Conservation (phyloP, 2,329 filamentous ascomycete genomes). For the Monascus ruber region DNA sequence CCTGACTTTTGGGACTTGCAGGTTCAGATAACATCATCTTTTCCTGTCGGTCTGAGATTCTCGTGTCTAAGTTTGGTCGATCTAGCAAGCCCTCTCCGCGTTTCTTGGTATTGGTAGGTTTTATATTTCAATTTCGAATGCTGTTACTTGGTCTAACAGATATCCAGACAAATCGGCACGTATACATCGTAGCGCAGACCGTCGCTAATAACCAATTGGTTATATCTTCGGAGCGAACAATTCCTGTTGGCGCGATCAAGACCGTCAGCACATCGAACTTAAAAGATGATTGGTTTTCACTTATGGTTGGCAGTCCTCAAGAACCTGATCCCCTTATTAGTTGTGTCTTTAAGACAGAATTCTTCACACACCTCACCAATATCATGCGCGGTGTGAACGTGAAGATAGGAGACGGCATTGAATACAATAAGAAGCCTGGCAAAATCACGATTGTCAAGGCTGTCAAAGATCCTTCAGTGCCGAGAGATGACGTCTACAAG, state of each 20-base stretch:
- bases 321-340: conserved; percentile 89
- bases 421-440: conserved; percentile 95
- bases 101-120: conserved; percentile 57
- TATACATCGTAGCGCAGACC: conserved; percentile 80
- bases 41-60: conserved; percentile 78
- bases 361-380: conserved; percentile 82
- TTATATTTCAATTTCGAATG: background rate
- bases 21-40: conserved; percentile 63
- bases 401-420: conserved; percentile 70
- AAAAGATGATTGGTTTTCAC: conserved; percentile 93
- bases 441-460: conserved; percentile 85
- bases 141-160: conserved; percentile 8
- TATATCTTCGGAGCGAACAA: conserved; percentile 68
- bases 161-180: conserved; percentile 58
- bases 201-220: conserved; percentile 71
- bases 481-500: conserved; percentile 77
- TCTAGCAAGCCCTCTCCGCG: conserved; percentile 89
- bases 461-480: conserved; percentile 68
- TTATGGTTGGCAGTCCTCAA: conserved; percentile 79
- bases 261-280: conserved; percentile 68
- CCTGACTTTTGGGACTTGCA: conserved; percentile 6
- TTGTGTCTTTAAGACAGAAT: conserved; percentile 91
- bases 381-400: conserved; percentile 71
- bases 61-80: conserved; percentile 90
- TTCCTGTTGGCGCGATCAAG: conserved; percentile 80